phyloP scores from a whole-genome alignment of 148 eudicot genomes.

The Rheum nobile region DNA sequence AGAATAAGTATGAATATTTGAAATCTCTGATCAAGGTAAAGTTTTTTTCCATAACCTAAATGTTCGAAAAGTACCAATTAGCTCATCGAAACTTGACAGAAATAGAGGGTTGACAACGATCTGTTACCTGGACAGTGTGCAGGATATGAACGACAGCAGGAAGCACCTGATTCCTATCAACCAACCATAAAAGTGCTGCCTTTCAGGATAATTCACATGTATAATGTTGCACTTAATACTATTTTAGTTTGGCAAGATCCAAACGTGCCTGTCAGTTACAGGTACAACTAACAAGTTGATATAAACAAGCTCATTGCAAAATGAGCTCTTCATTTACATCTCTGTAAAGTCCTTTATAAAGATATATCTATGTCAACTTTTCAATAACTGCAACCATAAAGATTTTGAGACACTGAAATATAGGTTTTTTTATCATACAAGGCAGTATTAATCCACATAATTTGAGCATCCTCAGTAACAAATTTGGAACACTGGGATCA shows the following conservation, averaged over 20 bases:
- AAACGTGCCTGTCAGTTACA: background rate
- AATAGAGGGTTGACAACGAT: background rate
- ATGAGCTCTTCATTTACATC: background rate
- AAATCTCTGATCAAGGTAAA: background rate
- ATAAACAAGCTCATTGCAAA: background rate
- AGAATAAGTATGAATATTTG: background rate
- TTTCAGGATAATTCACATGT: background rate
- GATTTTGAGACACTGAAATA: background rate
- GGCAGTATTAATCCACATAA: background rate
- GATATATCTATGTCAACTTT: background rate
- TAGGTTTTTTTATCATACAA: background rate
- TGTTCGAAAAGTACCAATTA: background rate
- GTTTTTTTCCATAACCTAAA: background rate
- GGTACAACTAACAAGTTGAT: background rate
- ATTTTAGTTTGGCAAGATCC: background rate
- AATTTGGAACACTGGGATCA: background rate
- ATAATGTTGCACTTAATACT: background rate
- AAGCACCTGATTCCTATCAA: slow-evolving; percentile 88
- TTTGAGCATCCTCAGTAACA: background rate
- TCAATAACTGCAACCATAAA: background rate
- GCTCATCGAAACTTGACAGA: background rate
- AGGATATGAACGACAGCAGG: slow-evolving; percentile 76
- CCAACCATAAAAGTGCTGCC: slow-evolving; percentile 4
- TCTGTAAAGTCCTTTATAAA: background rate
- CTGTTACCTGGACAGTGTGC: slow-evolving; percentile 75